These are phyloP conservation scores for Rhynchospora breviuscula DNA, from an alignment of 176 grass and related monocot genomes.

Conservation along the genomic window DNA sequence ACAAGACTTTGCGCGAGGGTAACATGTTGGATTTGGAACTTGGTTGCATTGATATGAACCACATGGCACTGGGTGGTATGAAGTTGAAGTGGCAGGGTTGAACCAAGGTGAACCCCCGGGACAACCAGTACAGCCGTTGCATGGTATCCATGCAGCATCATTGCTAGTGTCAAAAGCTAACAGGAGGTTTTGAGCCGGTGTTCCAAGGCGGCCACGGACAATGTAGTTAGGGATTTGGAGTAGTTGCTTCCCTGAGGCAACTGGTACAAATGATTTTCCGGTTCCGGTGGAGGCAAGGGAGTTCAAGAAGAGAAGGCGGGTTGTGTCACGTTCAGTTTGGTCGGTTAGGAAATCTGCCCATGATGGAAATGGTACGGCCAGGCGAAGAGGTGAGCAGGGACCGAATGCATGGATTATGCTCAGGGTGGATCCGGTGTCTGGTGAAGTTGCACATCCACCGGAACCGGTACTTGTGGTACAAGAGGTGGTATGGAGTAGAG, in stretches of 20 bases:
- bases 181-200: conserved; percentile 52
- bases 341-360: conserved; percentile 47
- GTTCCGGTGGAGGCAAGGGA: neutral
- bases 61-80: conserved; percentile 41
- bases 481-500: neutral
- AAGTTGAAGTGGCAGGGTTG: conserved; percentile 35
- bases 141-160: conserved; percentile 72
- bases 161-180: conserved; percentile 80
- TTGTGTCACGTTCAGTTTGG: conserved; percentile 38
- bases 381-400: conserved; percentile 18
- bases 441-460: conserved; percentile 5
- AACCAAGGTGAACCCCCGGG: conserved; percentile 27
- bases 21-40: conserved; percentile 45
- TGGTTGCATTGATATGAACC: conserved; percentile 48
- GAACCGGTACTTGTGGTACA: neutral
- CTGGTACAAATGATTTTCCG: conserved; percentile 33
- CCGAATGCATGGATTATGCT: conserved; percentile 44
- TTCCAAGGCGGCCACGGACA: conserved; percentile 52
- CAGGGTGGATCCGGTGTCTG: conserved; percentile 38
- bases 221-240: conserved; percentile 70
- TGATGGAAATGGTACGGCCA: neutral
- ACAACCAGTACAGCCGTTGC: conserved; percentile 51
- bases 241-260: conserved; percentile 57
- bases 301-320: conserved; percentile 35
- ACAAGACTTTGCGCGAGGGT: conserved; percentile 22